Base-by-base conservation (phyloP, 345 rosid genomes). In the Hypericum perforatum region DNA sequence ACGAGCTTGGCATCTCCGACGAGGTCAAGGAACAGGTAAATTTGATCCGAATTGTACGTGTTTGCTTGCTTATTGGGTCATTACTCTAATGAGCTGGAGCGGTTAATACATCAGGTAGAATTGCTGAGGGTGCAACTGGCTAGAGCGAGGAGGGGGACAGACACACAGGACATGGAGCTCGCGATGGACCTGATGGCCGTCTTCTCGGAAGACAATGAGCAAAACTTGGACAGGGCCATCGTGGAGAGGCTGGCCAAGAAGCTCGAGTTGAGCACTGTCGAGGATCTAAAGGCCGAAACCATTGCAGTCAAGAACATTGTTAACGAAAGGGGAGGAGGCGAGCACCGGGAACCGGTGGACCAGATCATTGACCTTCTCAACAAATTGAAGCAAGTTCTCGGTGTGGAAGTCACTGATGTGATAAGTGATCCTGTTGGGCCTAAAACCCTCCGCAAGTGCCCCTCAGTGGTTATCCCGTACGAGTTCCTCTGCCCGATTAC, bases 401-500 rank as follows among this genome's bases (percentile, higher is more conserved):
- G 94, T 41, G 67, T 82, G 64, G 86, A 80, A 65, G 64, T 65
- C 41, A 73, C 70, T 9, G 51, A 77, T 60, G 54, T 78, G 50
- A 66, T 72, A 11, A 51, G 57, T 29, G 70, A 72, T 53, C 76
- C 77, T 1, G 57, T 61, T 1, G 11, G 43, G 43, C 72, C 67
- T n/a, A 77, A 61, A 67, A 45, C 16, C 52, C 57, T 73, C 36
- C 37, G 54, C 11, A 84, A 84, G 53, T 55, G 61, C 14, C 70
- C 58, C 0, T 82, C 94, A 49, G 51, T 76, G 13, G 46, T 77
- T 16, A 77, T 89, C 54, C 97, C 97, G 12, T 71, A 77, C 37
- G 97, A 85, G 61, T 89, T 85, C 64, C 74, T 81, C 49, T 82
- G 91, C 58, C 95, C 95, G 5, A 85, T 89, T 57, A 78, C 95